Conservation (phyloP, 805 yeast species). For the Cyberlindnera saturnus region DNA sequence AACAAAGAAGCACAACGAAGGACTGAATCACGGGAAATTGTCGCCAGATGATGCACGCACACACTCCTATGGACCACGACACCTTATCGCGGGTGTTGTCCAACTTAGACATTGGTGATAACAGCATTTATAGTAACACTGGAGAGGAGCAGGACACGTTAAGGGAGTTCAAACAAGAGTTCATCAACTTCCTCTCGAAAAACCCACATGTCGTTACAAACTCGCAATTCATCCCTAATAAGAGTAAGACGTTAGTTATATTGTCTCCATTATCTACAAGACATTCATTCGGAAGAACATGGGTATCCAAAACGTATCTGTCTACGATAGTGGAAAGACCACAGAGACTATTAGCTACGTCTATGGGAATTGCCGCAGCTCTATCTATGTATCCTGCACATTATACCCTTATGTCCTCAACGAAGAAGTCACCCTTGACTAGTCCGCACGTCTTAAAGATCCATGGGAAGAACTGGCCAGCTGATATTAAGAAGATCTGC, state of each 20-base stretch:
- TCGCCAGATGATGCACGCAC: too few relatives aligned
- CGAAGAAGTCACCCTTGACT: constrained; percentile 41
- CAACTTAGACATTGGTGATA: constrained; percentile 14
- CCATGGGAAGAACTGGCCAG: constrained; percentile 75
- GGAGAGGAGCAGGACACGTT: constrained; percentile 23
- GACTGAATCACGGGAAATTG: too few relatives aligned
- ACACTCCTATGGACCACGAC: constrained; percentile 9
- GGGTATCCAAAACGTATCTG: constrained; percentile 66
- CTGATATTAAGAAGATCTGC: constrained; percentile 51
- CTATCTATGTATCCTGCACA: constrained; percentile 59
- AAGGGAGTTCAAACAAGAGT: constrained; percentile 35
- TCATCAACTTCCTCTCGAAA: constrained; percentile 35
- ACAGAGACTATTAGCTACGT: constrained; percentile 66
- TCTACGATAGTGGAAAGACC: constrained; percentile 79
- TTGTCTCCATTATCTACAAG: constrained; percentile 64
- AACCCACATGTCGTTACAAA: constrained; percentile 30
- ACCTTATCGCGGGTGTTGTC: constrained; percentile 14
- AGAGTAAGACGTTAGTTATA: constrained; percentile 51
- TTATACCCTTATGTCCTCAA: constrained; percentile 43
- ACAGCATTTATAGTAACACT: constrained; percentile 4
- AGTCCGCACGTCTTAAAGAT: constrained; percentile 59
- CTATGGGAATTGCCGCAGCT: constrained; percentile 77
- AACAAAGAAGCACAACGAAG: too few relatives aligned
- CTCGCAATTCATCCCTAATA: constrained; percentile 31
- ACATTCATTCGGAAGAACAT: constrained; percentile 67